Evolutionary conservation across 768 basidiomycete species (phyloP).

Genomic region (Termitomyces eurrhizus): DNA sequence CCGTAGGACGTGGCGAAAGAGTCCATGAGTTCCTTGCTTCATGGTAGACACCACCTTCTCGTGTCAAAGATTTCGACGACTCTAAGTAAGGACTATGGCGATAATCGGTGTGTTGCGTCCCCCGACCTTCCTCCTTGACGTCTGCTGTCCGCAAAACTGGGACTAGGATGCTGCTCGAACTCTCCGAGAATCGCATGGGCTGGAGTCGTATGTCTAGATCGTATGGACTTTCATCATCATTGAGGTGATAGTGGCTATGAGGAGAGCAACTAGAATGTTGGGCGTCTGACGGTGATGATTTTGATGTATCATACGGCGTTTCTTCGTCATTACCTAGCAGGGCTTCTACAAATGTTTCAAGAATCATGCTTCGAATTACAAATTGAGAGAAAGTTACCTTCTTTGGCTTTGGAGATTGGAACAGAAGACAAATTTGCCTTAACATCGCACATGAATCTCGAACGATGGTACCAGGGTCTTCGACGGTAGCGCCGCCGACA

Average conservation of each 20-base stretch:
- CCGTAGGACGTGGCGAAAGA: not conserved
- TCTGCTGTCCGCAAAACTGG: not conserved
- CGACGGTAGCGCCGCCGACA: not conserved
- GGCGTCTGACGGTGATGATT: not conserved
- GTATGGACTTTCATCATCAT: conserved; percentile 1
- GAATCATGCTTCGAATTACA: not conserved
- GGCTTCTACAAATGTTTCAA: not conserved
- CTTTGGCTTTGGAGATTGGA: not conserved
- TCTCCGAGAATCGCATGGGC: conserved; percentile 3
- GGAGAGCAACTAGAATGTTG: not conserved
- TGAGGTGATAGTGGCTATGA: not conserved
- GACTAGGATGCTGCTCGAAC: not conserved
- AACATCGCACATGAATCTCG: not conserved
- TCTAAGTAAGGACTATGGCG: not conserved
- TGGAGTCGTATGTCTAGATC: not conserved
- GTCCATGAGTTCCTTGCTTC: not conserved
- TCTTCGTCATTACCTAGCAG: not conserved
- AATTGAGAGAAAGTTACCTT: not conserved
- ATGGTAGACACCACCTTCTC: not conserved
- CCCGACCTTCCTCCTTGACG: not conserved
- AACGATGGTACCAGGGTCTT: not conserved
- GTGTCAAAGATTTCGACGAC: not conserved
- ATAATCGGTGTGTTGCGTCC: not conserved
- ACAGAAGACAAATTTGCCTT: not conserved
- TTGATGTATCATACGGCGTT: not conserved